phyloP scores from a whole-genome alignment of 2,329 filamentous ascomycete genomes.

The Alternaria postmessia region DNA sequence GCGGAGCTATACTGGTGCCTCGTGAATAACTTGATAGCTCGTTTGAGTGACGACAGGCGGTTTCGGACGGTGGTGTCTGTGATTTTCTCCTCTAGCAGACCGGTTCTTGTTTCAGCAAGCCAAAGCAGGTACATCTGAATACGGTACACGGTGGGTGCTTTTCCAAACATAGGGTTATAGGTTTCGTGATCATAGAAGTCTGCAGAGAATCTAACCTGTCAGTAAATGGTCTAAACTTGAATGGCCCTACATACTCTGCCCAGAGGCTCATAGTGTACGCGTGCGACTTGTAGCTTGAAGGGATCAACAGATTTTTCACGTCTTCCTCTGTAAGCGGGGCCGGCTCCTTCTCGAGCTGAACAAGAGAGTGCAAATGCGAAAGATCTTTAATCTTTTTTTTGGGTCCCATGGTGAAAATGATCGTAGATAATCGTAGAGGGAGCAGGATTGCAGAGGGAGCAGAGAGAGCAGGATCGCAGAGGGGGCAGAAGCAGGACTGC shows the following conservation, averaged over 20 bases:
- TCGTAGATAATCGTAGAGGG: too few species aligned
- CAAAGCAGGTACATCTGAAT: slow-evolving; percentile 11
- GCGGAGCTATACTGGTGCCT: slow-evolving; percentile 8
- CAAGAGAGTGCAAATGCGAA: slow-evolving; percentile 6
- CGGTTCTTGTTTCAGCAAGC: slow-evolving; percentile 10
- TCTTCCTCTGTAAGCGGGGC: slow-evolving; percentile 1
- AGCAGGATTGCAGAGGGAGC: slow-evolving; percentile 1
- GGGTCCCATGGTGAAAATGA: not conserved
- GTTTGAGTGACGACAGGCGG: slow-evolving; percentile 14
- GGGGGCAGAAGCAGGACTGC: not conserved
- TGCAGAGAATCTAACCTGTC: not conserved
- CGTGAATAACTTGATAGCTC: slow-evolving; percentile 16
- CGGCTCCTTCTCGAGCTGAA: slow-evolving; percentile 3
- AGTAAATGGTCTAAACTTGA: not conserved
- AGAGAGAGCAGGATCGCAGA: too few species aligned
- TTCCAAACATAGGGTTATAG: not conserved
- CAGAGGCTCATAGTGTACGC: not conserved
- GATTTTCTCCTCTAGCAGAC: slow-evolving; percentile 16
- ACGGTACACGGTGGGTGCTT: slow-evolving; percentile 1
- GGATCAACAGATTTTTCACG: slow-evolving; percentile 1
- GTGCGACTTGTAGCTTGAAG: slow-evolving; percentile 5
- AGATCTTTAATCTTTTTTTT: slow-evolving; percentile 3
- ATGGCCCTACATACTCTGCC: not conserved
- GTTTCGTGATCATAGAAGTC: not conserved
- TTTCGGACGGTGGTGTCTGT: slow-evolving; percentile 14